A percentile compares a stretch with the other conserved stretches of the same genome.
Evolutionary conservation across 257 asterid genomes (phyloP).

Genomic region (Scutellaria barbata): DNA sequence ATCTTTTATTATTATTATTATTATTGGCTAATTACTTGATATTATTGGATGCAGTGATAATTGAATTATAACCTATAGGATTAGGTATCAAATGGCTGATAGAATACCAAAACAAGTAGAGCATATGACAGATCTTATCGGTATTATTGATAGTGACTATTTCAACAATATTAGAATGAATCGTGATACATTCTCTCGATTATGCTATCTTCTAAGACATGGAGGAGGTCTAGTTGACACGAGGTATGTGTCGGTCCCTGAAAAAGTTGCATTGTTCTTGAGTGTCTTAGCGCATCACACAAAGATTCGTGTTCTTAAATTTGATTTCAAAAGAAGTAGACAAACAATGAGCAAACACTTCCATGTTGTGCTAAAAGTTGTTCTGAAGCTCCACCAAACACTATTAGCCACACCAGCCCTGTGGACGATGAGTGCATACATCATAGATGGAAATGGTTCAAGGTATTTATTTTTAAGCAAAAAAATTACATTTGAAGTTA

Average conservation of each 20-base stretch:
- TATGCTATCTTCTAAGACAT: neutral
- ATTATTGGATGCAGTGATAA: too few relatives aligned
- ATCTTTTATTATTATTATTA: too few relatives aligned
- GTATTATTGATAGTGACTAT: neutral
- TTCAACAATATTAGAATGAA: neutral
- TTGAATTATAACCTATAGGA: too few relatives aligned
- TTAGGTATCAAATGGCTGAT: too few relatives aligned
- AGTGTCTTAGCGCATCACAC: neutral
- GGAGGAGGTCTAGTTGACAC: neutral
- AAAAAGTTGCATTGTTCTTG: neutral
- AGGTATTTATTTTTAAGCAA: too few relatives aligned
- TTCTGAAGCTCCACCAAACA: neutral
- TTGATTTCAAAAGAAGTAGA: neutral
- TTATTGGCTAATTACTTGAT: too few relatives aligned
- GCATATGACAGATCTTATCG: too few relatives aligned
- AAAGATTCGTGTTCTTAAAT: neutral
- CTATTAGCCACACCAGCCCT: neutral
- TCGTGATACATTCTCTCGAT: neutral
- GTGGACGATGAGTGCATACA: neutral
- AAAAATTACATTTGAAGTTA: neutral
- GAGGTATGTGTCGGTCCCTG: neutral
- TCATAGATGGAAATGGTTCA: neutral
- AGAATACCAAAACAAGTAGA: too few relatives aligned
- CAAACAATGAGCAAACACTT: neutral
- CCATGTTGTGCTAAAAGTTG: neutral